phyloP scores from a whole-genome alignment of 495 filamentous ascomycete species.

The Aspergillus coremiiformis region DNA sequence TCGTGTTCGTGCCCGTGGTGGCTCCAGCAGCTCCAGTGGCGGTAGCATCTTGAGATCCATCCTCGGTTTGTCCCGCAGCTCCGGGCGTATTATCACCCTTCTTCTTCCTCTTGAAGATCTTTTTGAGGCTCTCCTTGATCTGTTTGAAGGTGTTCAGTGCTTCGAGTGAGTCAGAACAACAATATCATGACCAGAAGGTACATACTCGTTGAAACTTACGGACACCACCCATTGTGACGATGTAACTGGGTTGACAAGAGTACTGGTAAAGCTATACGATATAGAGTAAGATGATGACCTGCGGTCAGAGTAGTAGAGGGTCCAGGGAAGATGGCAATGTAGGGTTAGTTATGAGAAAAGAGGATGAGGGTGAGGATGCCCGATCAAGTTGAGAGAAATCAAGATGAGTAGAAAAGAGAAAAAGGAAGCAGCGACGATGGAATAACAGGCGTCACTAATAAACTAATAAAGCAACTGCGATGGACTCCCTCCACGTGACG shows the following conservation, averaged over 20 bases:
- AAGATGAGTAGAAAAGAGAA: neutral
- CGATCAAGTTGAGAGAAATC: neutral
- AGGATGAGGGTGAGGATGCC: too few species aligned
- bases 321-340: neutral
- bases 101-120: conserved; percentile 24
- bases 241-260: neutral
- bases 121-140: conserved; percentile 26
- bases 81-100: conserved; percentile 9
- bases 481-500: neutral
- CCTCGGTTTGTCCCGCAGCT: conserved; percentile 7
- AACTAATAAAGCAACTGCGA: neutral
- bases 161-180: neutral
- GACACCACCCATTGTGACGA: neutral
- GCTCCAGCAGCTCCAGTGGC: conserved; percentile 1
- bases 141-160: conserved; percentile 1
- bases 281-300: neutral
- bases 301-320: neutral
- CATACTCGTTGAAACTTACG: neutral
- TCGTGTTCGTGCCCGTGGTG: neutral
- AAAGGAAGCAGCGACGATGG: neutral
- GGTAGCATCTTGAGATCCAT: conserved; percentile 8
- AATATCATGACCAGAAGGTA: neutral
- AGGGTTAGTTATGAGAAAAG: too few species aligned
- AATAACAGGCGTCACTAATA: neutral
- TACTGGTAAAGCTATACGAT: neutral